Conservation (phyloP, 108 stramenopile genomes). For the Skeletonema marinoi region DNA sequence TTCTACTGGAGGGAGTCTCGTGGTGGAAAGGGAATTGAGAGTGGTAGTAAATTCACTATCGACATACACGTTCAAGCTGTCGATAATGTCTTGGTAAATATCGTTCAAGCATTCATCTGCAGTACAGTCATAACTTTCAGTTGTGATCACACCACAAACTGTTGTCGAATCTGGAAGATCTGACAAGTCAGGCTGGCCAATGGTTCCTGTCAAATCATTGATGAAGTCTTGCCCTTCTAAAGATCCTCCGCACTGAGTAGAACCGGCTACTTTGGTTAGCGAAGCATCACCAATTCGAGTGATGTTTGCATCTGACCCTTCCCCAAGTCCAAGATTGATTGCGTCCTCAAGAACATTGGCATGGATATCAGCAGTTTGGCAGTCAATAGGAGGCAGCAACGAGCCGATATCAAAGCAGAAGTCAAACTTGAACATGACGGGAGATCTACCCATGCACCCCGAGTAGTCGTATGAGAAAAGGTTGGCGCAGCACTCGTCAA, state of each 20-base stretch:
- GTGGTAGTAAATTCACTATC: conserved; percentile 21
- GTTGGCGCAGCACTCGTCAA: conserved; percentile 4
- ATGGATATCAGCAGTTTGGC: conserved; percentile 41
- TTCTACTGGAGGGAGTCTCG: conserved; percentile 43
- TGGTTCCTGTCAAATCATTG: conserved; percentile 39
- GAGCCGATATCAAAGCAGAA: conserved; percentile 44
- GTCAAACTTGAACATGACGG: conserved; percentile 47
- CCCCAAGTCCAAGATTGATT: conserved; percentile 27
- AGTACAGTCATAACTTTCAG: conserved; percentile 31
- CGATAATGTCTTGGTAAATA: conserved; percentile 21
- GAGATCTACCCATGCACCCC: conserved; percentile 11
- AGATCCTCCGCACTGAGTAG: conserved; percentile 44
- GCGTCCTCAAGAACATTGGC: conserved; percentile 45
- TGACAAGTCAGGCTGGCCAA: conserved; percentile 16
- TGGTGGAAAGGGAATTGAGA: conserved; percentile 7
- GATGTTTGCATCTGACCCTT: conserved; percentile 28
- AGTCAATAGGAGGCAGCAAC: conserved; percentile 36
- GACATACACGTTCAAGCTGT: conserved; percentile 6
- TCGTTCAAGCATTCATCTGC: conserved; percentile 25
- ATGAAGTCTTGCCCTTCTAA: conserved; percentile 36
- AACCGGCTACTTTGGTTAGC: conserved; percentile 29
- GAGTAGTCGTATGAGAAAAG: background rate
- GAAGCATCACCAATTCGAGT: conserved; percentile 30
- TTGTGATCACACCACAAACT: conserved; percentile 42
- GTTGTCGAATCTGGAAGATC: conserved; percentile 20